Evolutionary conservation across 2,329 filamentous ascomycete genomes (phyloP), one percentile per base, ranked within the genome.

Genomic region (Aspergillus viridinutans): DNA sequence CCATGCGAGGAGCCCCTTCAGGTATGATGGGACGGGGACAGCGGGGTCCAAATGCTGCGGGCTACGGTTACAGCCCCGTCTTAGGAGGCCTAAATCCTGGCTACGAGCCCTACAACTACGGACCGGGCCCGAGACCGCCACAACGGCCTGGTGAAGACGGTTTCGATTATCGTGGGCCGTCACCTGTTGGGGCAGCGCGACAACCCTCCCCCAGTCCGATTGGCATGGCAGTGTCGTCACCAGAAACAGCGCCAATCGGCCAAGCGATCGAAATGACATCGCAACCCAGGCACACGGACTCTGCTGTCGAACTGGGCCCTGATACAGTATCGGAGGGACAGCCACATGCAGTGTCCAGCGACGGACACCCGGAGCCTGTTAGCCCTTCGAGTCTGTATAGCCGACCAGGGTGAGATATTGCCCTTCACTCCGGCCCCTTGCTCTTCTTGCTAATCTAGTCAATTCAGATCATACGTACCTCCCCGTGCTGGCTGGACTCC

Each of bases 221-320:
- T 57, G 70, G 67, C 48, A 73, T 73, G 70, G 69, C 69, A 2
- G 56, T 71, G 7, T 69, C 43, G 25, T 14, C 69, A 12, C 71
- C 73, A 25, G 74, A 76, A 26, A 66, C 66, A 14, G 69, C 68
- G 40, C 67, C 74, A 14, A 77, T 86, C 12, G 86, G 86, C 9
- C 87, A 88, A 67, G 85, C 88, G 2, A 83, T 92, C 53, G 91
- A 94, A 71, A 92, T 95, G 90, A 88, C 92, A 70, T 86, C 87
- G 35, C 79, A 81, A n/a, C 79, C 79, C n/a, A 81, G 81, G 42
- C 81, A 79, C 54, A 56, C 63, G 25, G 62, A 63, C 17, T 55
- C 57, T 3, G 55, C 57, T 3, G 53, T 61, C 25, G 66, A 66
- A 4, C 60, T 61, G 5, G 58, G 55, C 25, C 29, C 80, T 81